Evolutionary conservation across 2,329 filamentous ascomycete species (phyloP).

Genomic region (Rachicladosporium sp.): DNA sequence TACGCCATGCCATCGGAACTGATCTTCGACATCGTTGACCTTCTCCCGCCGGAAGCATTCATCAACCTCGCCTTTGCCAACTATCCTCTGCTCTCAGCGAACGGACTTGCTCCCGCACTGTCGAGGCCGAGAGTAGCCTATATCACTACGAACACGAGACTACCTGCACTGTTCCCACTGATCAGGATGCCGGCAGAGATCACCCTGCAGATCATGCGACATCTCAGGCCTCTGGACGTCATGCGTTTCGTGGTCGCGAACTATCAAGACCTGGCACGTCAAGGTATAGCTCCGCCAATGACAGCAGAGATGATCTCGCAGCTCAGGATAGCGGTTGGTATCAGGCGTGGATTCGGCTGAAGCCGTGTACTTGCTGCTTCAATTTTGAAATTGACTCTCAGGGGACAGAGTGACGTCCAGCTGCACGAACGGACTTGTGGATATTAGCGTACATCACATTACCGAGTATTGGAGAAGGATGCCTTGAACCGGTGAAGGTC

Average conservation of each 20-base stretch:
- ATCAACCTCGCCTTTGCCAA: conserved; percentile 36
- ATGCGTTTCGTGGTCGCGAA: conserved; percentile 29
- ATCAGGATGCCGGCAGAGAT: conserved; percentile 29
- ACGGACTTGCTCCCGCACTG: conserved; percentile 24
- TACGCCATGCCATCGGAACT: conserved; percentile 35
- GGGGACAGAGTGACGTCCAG: too few relatives aligned
- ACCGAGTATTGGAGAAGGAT: too few relatives aligned
- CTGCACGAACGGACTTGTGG: too few relatives aligned
- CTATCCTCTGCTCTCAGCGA: conserved; percentile 30
- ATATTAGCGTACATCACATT: too few relatives aligned
- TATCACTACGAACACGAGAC: conserved; percentile 18
- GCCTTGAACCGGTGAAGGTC: too few relatives aligned
- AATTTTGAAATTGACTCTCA: too few relatives aligned
- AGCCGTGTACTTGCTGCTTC: too few relatives aligned
- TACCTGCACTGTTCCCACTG: conserved; percentile 18
- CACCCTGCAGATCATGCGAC: conserved; percentile 26
- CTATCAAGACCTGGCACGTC: conserved; percentile 21
- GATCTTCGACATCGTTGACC: conserved; percentile 32
- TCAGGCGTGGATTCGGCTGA: neutral
- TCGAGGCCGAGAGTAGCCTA: conserved; percentile 19
- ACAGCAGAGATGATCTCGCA: conserved; percentile 15
- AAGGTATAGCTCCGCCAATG: conserved; percentile 24
- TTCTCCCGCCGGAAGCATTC: conserved; percentile 28
- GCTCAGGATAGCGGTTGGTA: conserved; percentile 14
- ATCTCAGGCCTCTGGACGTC: conserved; percentile 25